Percentiles rank a stretch among this genome's conserved stretches.
phyloP scores from a whole-genome alignment of 1,284 basidiomycete genomes.

The Spongiforma sp. region DNA sequence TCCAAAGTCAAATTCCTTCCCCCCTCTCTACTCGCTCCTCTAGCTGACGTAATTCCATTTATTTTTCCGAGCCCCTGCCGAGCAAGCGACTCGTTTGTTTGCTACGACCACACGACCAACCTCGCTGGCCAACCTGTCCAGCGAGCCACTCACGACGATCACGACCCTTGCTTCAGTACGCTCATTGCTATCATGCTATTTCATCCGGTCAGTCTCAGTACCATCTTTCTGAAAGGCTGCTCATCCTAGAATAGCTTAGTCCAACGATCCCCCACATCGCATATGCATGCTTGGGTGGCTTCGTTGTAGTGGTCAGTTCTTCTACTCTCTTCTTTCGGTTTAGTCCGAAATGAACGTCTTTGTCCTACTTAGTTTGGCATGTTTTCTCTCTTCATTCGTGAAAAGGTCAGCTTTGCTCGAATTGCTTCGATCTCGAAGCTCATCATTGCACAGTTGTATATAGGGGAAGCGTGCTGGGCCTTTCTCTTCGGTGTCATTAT shows the following conservation, averaged over 20 bases:
- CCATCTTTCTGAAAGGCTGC: background rate
- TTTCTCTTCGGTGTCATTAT: slow-evolving; percentile 96
- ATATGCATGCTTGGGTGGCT: slow-evolving; percentile 86
- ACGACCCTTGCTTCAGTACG: slow-evolving; percentile 2
- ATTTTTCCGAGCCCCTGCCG: slow-evolving; percentile 8
- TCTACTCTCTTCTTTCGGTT: background rate
- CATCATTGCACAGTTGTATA: slow-evolving; percentile 67
- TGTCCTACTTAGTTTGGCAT: slow-evolving; percentile 77
- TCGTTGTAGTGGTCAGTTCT: slow-evolving; percentile 72
- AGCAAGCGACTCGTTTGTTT: background rate
- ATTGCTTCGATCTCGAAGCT: slow-evolving; percentile 8
- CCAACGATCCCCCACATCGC: slow-evolving; percentile 73
- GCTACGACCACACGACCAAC: slow-evolving; percentile 11
- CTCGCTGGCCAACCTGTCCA: background rate
- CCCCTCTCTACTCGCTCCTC: background rate
- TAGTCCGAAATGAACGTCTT: background rate
- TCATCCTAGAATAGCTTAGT: slow-evolving; percentile 58
- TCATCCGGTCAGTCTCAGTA: slow-evolving; percentile 29
- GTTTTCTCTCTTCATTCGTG: slow-evolving; percentile 93
- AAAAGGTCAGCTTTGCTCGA: slow-evolving; percentile 58
- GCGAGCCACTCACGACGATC: slow-evolving; percentile 3
- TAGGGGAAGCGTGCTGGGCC: slow-evolving; percentile 97
- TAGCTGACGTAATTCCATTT: slow-evolving; percentile 20
- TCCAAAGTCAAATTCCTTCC: background rate
- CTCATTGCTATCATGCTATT: slow-evolving; percentile 28